Evolutionary conservation across 805 yeast species (phyloP).

Genomic region (Tanozyma kutaoensis): DNA sequence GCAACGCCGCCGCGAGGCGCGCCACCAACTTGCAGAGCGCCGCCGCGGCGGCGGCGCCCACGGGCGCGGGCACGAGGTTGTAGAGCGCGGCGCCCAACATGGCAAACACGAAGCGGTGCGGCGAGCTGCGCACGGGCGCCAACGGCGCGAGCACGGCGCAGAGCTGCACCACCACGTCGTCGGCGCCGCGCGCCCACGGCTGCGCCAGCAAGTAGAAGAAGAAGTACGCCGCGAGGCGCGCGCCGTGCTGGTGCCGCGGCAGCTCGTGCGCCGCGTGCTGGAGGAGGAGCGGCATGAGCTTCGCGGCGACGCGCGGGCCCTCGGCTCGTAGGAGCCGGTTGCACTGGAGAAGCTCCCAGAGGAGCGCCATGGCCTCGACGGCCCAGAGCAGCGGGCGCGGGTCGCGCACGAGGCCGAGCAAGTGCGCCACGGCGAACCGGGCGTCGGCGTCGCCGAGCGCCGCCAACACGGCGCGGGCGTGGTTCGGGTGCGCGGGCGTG

Average conservation of each 20-base stretch:
- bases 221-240: conserved; percentile 39
- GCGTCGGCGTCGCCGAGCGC: conserved; percentile 42
- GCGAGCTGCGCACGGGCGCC: too few relatives aligned
- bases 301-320: conserved; percentile 18
- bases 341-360: conserved; percentile 71
- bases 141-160: too few relatives aligned
- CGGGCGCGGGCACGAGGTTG: too few relatives aligned
- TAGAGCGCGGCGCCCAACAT: too few relatives aligned
- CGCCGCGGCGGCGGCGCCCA: too few relatives aligned
- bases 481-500: conserved; percentile 26
- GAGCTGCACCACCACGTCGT: too few relatives aligned
- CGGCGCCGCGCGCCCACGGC: too few relatives aligned
- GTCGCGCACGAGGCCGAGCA: conserved; percentile 32
- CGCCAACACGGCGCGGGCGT: conserved; percentile 38
- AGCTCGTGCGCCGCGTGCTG: conserved; percentile 39
- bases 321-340: conserved; percentile 47
- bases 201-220: conserved; percentile 40
- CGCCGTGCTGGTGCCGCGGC: conserved; percentile 24
- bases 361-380: conserved; percentile 42
- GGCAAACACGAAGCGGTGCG: too few relatives aligned
- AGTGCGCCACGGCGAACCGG: conserved; percentile 30
- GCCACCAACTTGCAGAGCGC: too few relatives aligned
- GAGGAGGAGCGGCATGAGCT: conserved; percentile 39
- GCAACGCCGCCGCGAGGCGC: too few relatives aligned
- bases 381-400: conserved; percentile 30